Evolutionary conservation across 768 basidiomycete species (phyloP).

Genomic region (Tephrocybe sp.): DNA sequence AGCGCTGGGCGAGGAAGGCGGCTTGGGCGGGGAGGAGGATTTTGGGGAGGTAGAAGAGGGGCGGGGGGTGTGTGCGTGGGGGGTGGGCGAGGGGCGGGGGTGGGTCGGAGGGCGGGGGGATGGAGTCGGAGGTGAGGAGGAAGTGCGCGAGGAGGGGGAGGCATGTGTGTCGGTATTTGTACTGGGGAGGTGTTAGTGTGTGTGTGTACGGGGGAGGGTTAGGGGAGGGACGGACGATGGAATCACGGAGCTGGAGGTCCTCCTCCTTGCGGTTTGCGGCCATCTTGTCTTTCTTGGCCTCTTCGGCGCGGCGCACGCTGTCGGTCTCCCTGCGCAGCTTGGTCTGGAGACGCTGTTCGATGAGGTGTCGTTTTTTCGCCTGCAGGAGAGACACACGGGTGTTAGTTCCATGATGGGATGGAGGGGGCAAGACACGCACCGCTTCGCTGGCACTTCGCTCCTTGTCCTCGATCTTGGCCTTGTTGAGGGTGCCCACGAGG

Average conservation of each 20-base stretch:
- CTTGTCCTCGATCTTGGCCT: slow-evolving; percentile 86
- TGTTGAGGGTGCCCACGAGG: slow-evolving; percentile 79
- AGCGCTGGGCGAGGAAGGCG: slow-evolving; percentile 61
- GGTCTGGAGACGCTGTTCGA: slow-evolving; percentile 82
- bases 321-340: slow-evolving; percentile 86
- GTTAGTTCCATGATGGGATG: too few relatives aligned
- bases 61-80: slow-evolving; percentile 69
- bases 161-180: slow-evolving; percentile 70
- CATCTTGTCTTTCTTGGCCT: slow-evolving; percentile 83
- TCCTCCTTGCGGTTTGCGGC: slow-evolving; percentile 78
- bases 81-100: slow-evolving; percentile 34
- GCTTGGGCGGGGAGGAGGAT: slow-evolving; percentile 70
- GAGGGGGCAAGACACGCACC: too few relatives aligned
- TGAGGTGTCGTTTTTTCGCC: slow-evolving; percentile 83
- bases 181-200: slow-evolving; percentile 34
- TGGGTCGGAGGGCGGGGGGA: slow-evolving; percentile 42
- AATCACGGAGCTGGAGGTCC: slow-evolving; percentile 78
- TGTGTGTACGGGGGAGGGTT: too few relatives aligned
- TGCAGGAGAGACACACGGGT: too few relatives aligned
- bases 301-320: slow-evolving; percentile 81
- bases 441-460: slow-evolving; percentile 85
- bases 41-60: slow-evolving; percentile 75
- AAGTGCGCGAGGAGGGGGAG: slow-evolving; percentile 76
- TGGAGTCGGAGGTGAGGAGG: slow-evolving; percentile 70
- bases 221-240: slow-evolving; percentile 55